Percentiles rank a stretch among this genome's conserved stretches.
These are phyloP conservation scores for Echinochloa phyllopogon DNA, from an alignment of 176 grass and related monocot species.

Conservation along the genomic window DNA sequence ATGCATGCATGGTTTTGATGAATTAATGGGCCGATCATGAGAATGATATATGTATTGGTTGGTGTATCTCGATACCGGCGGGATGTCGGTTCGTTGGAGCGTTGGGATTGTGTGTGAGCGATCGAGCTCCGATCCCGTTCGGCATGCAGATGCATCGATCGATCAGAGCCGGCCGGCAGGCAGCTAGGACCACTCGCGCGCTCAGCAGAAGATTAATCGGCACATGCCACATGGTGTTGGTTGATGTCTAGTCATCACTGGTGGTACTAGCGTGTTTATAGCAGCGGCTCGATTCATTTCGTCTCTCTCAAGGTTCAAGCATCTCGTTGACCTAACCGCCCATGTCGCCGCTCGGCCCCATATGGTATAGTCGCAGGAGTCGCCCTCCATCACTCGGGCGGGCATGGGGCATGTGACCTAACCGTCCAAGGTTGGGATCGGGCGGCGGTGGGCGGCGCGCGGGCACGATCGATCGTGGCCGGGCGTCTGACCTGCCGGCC, in stretches of 20 bases:
- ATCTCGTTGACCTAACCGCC: neutral
- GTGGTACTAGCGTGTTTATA: neutral
- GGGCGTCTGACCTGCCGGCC: neutral
- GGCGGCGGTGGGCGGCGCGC: conserved; percentile 27
- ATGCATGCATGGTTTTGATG: neutral
- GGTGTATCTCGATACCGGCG: conserved; percentile 27
- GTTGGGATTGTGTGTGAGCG: neutral
- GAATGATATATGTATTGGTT: neutral
- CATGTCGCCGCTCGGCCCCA: conserved; percentile 27
- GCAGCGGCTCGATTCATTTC: neutral
- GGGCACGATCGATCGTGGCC: neutral
- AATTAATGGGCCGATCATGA: neutral
- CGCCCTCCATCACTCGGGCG: neutral
- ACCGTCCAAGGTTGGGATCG: conserved; percentile 39
- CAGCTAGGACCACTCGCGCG: conserved; percentile 8
- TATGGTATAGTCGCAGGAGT: neutral
- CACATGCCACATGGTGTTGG: conserved; percentile 30
- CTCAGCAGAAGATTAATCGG: neutral
- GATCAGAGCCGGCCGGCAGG: neutral
- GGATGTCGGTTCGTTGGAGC: conserved; percentile 35
- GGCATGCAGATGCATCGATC: neutral
- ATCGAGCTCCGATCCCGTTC: neutral
- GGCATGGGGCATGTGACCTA: conserved; percentile 20
- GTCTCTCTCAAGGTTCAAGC: neutral
- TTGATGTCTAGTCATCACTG: conserved; percentile 11